These are phyloP conservation scores for Ascochyta lentis DNA, from an alignment of 2,329 filamentous ascomycete species.

Conservation along the genomic window DNA sequence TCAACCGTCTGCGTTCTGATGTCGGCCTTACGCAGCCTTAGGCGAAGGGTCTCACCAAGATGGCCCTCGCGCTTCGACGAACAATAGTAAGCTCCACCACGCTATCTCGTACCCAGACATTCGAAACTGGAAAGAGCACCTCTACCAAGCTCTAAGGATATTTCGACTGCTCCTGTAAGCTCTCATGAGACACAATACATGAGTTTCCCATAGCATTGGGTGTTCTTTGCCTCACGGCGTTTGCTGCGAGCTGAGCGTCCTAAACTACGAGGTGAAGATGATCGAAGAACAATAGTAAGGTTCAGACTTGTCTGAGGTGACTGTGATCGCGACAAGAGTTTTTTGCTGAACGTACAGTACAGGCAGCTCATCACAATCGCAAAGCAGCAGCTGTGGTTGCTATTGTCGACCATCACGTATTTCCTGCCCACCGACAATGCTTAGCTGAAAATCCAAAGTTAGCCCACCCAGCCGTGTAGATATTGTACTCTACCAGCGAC, in stretches of 20 bases:
- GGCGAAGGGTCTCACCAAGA: conserved; percentile 23
- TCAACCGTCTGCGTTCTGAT: neutral
- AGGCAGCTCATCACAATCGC: neutral
- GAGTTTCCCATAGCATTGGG: conserved; percentile 2
- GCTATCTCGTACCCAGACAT: conserved; percentile 19
- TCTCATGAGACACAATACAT: conserved; percentile 23
- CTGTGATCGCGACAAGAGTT: conserved; percentile 12
- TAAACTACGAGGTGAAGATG: conserved; percentile 15
- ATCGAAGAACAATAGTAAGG: conserved; percentile 34
- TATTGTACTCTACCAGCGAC: neutral
- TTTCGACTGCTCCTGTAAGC: conserved; percentile 2
- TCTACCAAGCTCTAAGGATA: conserved; percentile 3
- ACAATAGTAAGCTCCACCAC: conserved; percentile 45
- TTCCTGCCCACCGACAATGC: conserved; percentile 8
- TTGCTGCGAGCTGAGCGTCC: conserved; percentile 8
- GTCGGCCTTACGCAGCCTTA: neutral
- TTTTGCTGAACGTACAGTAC: neutral
- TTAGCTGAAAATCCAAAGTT: neutral
- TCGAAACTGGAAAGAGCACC: conserved; percentile 21
- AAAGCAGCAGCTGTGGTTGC: conserved; percentile 1
- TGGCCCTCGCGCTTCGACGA: conserved; percentile 27
- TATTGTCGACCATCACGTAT: conserved; percentile 2
- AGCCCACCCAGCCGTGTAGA: neutral
- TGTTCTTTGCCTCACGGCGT: neutral
- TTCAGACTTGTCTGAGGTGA: conserved; percentile 19